Base-by-base conservation (phyloP, 371 early-diverging fungal species). In the Syncephalastrum sp. region DNA sequence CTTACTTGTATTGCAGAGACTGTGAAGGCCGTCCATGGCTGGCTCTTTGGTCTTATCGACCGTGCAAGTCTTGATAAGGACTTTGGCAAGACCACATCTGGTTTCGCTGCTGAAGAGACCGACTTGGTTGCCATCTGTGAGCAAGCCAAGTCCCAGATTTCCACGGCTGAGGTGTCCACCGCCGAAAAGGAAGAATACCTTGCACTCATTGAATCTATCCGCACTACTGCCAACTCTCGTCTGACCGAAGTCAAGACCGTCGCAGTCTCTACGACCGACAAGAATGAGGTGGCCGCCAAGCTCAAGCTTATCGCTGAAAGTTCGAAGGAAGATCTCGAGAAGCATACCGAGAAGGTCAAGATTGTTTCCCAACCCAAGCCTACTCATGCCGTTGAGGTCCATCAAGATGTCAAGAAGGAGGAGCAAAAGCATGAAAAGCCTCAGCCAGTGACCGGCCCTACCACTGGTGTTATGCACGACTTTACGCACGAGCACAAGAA, bases 101-200 rank as follows among this genome's bases (percentile, higher is more conserved):
- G 67, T 16, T 55, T 59, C 49, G 64, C 67, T 38, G 57, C 67
- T 19, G 64, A 64, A n/a, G 65, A 65, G 15, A 63, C 63, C 17
- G 65, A 51, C 10, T 38, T 51, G 10, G 5, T 51, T 10, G 25
- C 21, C 12, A 19, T 51, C 38, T 51, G 51, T 16, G 51, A 51
- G 33, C 51, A 51, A 38, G 33, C 51, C 51, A 51, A 51, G 29
- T 6, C 25, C 15, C 25, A 51, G 51, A 51, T 51, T 27, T 29
- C 29, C 29, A 51, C 25, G 1, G 38, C 51, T 29, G 48, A 48
- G 4, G 38, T 51, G 4, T 14, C 14, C 14, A 17, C n/a, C 17
- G n/a, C 44, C 19, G 43, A 53, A 13, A 19, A 17, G 19, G 23
- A 53, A 27, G 19, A 23, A 23, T 53, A 42, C 21, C 41, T 53